A percentile compares a stretch with the other conserved stretches of the same genome.
These are phyloP conservation scores for Aegilops tauschii DNA, from an alignment of 176 grass and related monocot species.

Conservation along the genomic window DNA sequence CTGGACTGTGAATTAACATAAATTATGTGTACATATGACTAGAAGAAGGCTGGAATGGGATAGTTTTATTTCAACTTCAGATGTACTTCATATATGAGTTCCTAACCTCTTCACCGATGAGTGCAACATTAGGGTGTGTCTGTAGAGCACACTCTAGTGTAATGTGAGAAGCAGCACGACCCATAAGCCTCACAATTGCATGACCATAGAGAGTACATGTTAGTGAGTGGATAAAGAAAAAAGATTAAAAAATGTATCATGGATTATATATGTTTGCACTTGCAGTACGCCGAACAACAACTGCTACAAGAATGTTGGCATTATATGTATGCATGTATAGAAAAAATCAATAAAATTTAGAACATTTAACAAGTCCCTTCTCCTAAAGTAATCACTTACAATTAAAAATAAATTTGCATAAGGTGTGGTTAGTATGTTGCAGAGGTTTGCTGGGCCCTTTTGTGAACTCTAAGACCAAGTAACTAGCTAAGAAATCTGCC, in stretches of 20 bases:
- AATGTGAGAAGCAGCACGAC: slow-evolving; percentile 98
- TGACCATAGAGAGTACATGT: slow-evolving; percentile 7
- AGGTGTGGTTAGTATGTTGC: background rate
- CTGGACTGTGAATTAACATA: background rate
- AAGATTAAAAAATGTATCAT: background rate
- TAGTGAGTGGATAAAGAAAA: background rate
- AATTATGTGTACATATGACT: background rate
- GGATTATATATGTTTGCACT: background rate
- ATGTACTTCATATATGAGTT: background rate
- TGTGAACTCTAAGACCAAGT: background rate
- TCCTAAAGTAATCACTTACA: background rate
- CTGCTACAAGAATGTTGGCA: background rate
- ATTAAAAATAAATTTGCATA: background rate
- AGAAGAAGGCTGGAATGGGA: background rate
- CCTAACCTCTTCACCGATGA: slow-evolving; percentile 94
- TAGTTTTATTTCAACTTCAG: slow-evolving; percentile 15
- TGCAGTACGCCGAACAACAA: background rate
- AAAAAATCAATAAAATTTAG: slow-evolving; percentile 15
- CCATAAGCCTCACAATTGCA: slow-evolving; percentile 99
- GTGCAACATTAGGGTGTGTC: slow-evolving; percentile 91
- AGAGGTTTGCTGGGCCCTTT: background rate
- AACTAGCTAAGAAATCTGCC: background rate
- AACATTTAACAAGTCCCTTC: background rate
- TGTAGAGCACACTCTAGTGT: slow-evolving; percentile 96
- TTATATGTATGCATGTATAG: background rate